Evolutionary conservation across 805 yeast species (phyloP).

Genomic region (Candida coleopterorum): DNA sequence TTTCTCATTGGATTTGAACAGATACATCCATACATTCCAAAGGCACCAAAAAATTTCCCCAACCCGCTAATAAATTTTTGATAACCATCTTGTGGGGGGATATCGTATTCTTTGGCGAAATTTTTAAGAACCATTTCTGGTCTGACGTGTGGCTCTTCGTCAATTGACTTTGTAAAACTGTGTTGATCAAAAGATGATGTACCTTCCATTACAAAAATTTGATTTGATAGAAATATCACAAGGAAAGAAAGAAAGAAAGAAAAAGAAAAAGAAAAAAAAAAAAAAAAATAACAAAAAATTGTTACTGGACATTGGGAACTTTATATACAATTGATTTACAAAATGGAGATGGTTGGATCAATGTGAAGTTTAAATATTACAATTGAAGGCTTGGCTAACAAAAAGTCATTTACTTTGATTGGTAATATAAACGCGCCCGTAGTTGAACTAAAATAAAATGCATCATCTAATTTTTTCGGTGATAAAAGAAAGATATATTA

Average conservation of each 20-base stretch:
- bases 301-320: no score
- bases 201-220: conserved; percentile 1
- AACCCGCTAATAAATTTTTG: conserved; percentile 33
- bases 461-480: no score
- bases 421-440: no score
- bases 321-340: no score
- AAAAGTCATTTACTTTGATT: no score
- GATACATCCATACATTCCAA: conserved; percentile 53
- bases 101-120: conserved; percentile 38
- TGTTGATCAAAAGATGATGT: conserved; percentile 10
- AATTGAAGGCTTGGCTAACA: no score
- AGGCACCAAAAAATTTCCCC: conserved; percentile 48
- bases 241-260: background rate
- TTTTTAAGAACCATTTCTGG: conserved; percentile 39
- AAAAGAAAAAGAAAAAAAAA: background rate
- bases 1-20: conserved; percentile 57
- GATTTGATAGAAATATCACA: background rate
- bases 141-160: conserved; percentile 22
- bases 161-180: conserved; percentile 11
- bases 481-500: no score
- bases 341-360: no score
- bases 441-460: no score
- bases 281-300: no score
- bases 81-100: conserved; percentile 37
- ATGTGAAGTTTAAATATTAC: no score